Evolutionary conservation across 306 rosid species (phyloP).

Genomic region (Prunus padus): DNA sequence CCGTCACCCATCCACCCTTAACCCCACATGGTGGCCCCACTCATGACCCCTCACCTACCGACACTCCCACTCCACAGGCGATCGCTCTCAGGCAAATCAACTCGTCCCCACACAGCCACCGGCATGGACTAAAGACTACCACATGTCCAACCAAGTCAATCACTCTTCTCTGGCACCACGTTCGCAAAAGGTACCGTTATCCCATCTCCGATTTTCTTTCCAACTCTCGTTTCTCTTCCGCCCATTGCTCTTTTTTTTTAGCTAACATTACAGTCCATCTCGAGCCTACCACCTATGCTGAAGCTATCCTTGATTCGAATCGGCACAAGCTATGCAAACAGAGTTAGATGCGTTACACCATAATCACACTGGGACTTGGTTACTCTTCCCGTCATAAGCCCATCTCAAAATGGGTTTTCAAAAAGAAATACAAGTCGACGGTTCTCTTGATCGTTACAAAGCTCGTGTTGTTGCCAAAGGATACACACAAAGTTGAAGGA

Average conservation of each 20-base stretch:
- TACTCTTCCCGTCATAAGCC: constrained; percentile 3
- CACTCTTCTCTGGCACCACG: too few species aligned
- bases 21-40: too few species aligned
- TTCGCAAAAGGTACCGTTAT: too few species aligned
- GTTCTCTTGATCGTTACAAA: neutral
- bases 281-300: neutral
- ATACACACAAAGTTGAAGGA: too few species aligned
- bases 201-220: too few species aligned
- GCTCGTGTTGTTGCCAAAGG: too few species aligned
- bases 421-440: constrained; percentile 8
- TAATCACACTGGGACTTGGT: constrained; percentile 7
- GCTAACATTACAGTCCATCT: neutral
- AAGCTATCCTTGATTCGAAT: constrained; percentile 2
- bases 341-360: neutral
- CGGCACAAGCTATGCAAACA: neutral
- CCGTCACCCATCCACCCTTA: neutral
- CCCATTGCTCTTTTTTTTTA: too few species aligned
- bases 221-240: too few species aligned
- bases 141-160: neutral
- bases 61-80: neutral
- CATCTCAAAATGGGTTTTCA: constrained; percentile 11
- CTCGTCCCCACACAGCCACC: neutral
- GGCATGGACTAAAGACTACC: constrained; percentile 10
- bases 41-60: too few species aligned
- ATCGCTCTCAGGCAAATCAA: neutral